Percentiles rank a stretch among this genome's conserved stretches.
Conservation (phyloP, 2,329 filamentous ascomycete genomes). For the Apiospora rasikravindrae region DNA sequence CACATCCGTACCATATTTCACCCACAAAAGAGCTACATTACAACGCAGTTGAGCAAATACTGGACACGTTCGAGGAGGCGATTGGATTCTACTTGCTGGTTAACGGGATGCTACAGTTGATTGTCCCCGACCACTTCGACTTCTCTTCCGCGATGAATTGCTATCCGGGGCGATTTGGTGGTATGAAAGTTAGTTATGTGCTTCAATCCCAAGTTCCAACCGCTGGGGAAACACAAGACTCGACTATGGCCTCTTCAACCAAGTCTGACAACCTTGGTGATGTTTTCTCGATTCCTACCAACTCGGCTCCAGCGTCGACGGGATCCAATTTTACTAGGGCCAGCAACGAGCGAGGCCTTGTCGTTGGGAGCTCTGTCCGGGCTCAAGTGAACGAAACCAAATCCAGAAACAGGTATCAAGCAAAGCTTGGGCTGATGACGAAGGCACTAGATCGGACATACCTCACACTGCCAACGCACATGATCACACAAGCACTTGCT, state of each 20-base stretch:
- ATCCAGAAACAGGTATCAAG: neutral
- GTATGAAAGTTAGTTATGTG: neutral
- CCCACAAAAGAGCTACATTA: neutral
- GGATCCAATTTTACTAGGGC: too few species aligned
- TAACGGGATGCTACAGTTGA: neutral
- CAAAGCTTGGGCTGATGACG: neutral
- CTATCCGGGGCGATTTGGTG: neutral
- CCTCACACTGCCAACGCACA: neutral
- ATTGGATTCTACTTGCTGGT: neutral
- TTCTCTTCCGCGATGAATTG: neutral
- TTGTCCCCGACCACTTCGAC: neutral
- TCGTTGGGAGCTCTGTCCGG: neutral
- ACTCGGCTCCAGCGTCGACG: too few species aligned
- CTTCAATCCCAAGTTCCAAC: neutral
- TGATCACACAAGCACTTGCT: neutral
- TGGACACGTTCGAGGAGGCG: neutral
- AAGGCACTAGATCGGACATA: neutral
- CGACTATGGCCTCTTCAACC: neutral
- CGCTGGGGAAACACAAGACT: neutral
- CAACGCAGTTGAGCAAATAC: neutral
- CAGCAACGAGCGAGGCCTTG: neutral
- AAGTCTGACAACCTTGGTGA: too few species aligned
- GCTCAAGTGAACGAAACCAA: neutral
- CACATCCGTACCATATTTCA: neutral
- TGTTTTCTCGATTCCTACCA: too few species aligned